These are phyloP conservation scores for Oryza punctata DNA, from an alignment of 176 grass and related monocot species.

Conservation along the genomic window DNA sequence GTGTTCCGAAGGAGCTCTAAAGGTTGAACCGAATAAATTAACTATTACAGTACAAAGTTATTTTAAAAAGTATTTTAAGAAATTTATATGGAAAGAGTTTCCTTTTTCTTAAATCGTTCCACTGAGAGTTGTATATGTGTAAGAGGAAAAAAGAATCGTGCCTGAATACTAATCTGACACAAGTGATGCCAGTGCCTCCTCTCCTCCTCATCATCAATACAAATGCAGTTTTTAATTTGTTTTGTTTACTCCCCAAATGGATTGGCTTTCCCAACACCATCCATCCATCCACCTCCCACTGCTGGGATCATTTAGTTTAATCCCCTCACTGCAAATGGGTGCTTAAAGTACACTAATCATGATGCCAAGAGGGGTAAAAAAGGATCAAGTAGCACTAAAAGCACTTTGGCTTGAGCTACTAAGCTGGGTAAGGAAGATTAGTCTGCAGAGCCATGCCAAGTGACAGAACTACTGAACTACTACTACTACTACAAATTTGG, in stretches of 20 bases:
- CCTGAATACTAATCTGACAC: too few relatives aligned
- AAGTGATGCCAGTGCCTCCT: neutral
- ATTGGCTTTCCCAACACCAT: neutral
- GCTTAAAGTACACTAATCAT: constrained; percentile 28
- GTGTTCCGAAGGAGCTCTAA: too few relatives aligned
- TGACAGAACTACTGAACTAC: neutral
- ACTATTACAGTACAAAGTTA: too few relatives aligned
- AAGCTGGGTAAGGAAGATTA: neutral
- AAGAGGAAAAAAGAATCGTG: too few relatives aligned
- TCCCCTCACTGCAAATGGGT: constrained; percentile 10
- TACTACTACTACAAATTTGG: neutral
- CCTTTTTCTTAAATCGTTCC: too few relatives aligned
- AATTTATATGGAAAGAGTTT: too few relatives aligned
- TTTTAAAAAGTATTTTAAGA: too few relatives aligned
- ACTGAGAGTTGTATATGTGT: too few relatives aligned
- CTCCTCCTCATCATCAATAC: neutral
- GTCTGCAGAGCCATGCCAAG: neutral
- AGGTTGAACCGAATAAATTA: too few relatives aligned
- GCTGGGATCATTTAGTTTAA: constrained; percentile 17
- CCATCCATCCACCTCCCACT: neutral
- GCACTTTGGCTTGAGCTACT: neutral
- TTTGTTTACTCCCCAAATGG: constrained; percentile 19
- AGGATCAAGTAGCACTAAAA: neutral
- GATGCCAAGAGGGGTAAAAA: neutral
- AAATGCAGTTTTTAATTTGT: neutral